Conservation (phyloP, 257 asterid genomes). For the Parsonsia alboflavescens region DNA sequence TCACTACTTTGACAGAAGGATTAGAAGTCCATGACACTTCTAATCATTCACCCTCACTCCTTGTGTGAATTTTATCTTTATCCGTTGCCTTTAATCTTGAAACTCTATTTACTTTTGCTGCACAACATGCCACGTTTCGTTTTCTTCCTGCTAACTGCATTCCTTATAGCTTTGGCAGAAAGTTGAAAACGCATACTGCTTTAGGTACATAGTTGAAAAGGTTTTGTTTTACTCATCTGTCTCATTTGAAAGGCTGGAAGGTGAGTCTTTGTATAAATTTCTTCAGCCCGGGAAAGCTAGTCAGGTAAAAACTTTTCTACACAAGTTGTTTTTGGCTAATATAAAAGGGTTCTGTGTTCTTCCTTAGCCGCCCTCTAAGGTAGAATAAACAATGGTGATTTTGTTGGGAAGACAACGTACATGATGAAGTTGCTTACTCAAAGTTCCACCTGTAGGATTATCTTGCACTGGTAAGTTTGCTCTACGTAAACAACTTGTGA, state of each 20-base stretch:
- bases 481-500: too few species aligned
- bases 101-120: too few species aligned
- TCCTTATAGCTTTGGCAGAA: background rate
- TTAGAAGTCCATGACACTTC: background rate
- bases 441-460: background rate
- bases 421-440: background rate
- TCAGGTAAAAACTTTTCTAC: too few species aligned
- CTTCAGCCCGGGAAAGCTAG: too few species aligned
- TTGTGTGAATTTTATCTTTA: background rate
- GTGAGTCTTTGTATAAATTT: too few species aligned
- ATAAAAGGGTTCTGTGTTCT: too few species aligned
- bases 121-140: too few species aligned
- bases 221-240: background rate
- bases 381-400: too few species aligned
- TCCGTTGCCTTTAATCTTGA: background rate
- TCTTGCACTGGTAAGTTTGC: background rate
- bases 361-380: too few species aligned
- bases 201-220: background rate
- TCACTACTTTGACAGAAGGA: slow-evolving; percentile 14
- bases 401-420: background rate
- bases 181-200: background rate
- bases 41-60: background rate
- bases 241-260: background rate
- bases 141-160: background rate
- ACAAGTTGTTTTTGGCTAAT: too few species aligned